Percentiles rank a stretch among this genome's conserved stretches.
Evolutionary conservation across 768 basidiomycete genomes (phyloP).

Genomic region (Solioccasus polychromus): DNA sequence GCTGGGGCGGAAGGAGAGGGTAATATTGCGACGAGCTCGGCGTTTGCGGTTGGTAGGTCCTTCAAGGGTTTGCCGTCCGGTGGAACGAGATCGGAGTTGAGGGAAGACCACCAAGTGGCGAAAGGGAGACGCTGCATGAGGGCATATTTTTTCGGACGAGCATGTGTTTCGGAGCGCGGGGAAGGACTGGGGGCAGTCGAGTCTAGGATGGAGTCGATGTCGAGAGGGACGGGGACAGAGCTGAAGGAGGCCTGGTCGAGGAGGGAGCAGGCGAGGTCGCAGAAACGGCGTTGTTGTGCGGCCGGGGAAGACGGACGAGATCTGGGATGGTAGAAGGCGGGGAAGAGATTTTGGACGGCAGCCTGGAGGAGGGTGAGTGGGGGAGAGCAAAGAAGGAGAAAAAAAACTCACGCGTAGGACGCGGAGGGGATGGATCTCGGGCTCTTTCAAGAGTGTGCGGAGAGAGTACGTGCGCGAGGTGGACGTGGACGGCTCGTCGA

Average conservation of each 20-base stretch:
- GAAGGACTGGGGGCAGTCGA: constrained; percentile 26
- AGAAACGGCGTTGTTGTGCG: constrained; percentile 70
- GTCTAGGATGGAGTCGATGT: constrained; percentile 43
- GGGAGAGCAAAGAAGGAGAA: constrained; percentile 11
- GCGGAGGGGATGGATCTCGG: constrained; percentile 51
- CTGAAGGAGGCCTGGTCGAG: constrained; percentile 66
- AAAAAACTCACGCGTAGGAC: constrained; percentile 52
- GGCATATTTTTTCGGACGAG: constrained; percentile 56
- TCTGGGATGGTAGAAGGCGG: constrained; percentile 65
- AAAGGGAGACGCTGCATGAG: constrained; percentile 76
- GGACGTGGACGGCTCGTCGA: constrained; percentile 41
- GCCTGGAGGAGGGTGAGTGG: constrained; percentile 39
- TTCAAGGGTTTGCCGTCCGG: constrained; percentile 42
- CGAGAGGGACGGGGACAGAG: constrained; percentile 43
- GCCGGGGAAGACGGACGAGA: constrained; percentile 62
- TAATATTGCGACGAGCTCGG: constrained; percentile 73
- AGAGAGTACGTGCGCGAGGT: constrained; percentile 43
- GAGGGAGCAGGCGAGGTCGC: constrained; percentile 67
- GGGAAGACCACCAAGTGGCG: constrained; percentile 79
- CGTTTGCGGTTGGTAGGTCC: constrained; percentile 58
- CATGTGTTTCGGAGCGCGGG: constrained; percentile 26
- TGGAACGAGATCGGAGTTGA: constrained; percentile 44
- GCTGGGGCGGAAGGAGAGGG: constrained; percentile 49
- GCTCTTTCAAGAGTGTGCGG: constrained; percentile 53
- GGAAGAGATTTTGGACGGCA: constrained; percentile 65